Evolutionary conservation across 805 yeast genomes (phyloP).

Genomic region (Metschnikowia gruessii): DNA sequence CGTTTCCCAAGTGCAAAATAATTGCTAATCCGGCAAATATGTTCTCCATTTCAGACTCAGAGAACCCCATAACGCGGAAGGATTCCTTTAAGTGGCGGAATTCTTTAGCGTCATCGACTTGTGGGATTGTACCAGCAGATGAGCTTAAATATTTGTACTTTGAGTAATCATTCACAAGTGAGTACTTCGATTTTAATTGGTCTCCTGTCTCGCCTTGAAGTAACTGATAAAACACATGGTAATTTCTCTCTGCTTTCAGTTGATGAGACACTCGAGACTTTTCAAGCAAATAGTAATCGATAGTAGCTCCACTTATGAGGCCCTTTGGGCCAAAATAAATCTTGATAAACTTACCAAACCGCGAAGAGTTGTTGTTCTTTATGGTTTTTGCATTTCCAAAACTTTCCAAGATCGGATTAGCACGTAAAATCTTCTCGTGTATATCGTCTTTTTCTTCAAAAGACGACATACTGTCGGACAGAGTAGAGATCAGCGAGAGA

Average conservation of each 20-base stretch:
- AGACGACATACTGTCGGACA: constrained; percentile 8
- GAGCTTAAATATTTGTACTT: constrained; percentile 53
- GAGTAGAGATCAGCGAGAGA: constrained; percentile 68
- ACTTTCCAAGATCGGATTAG: constrained; percentile 93
- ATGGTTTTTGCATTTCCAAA: constrained; percentile 98
- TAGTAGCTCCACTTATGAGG: constrained; percentile 79
- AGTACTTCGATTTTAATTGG: constrained; percentile 41
- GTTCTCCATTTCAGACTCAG: constrained; percentile 48
- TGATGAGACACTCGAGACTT: constrained; percentile 89
- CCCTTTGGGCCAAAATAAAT: constrained; percentile 68
- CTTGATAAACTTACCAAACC: constrained; percentile 94
- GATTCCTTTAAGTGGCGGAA: constrained; percentile 63
- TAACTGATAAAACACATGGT: constrained; percentile 89
- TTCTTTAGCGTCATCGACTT: constrained; percentile 73
- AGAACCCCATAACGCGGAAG: constrained; percentile 70
- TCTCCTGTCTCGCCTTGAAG: constrained; percentile 59
- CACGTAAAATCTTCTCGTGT: constrained; percentile 83
- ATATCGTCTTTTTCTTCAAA: constrained; percentile 42
- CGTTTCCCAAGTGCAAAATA: constrained; percentile 82
- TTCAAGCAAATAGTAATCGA: constrained; percentile 91
- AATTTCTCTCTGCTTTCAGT: constrained; percentile 75
- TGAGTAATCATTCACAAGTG: constrained; percentile 38
- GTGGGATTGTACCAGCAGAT: constrained; percentile 56
- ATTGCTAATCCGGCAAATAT: constrained; percentile 69
- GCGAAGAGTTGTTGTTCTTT: constrained; percentile 88